Evolutionary conservation across 1,284 basidiomycete species (phyloP), one percentile per base, ranked within the genome.

Genomic region (Tylopilus sp.): DNA sequence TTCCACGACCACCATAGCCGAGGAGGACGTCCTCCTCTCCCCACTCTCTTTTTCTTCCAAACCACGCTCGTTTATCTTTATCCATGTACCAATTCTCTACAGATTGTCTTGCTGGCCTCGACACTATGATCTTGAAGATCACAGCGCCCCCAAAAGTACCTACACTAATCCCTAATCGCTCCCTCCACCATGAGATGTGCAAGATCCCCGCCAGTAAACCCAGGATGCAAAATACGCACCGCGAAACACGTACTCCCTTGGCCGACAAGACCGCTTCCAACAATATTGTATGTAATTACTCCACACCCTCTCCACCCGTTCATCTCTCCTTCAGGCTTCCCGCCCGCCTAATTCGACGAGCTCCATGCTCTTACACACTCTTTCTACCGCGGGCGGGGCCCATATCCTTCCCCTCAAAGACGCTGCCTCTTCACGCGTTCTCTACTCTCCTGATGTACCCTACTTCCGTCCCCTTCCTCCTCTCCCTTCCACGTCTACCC

Each of bases 41-140:
- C 16, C 46, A 33, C 39, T 23, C 36, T 40, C 33, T 40, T 18
- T 47, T 26, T 33, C 25, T 9, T 13, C 4, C 38, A 25, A 6
- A 19, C 41, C 8, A 37, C 55, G 12, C 49, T 61, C 54, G 41
- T 58, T 62, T 54, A 1, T 53, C 51, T 16, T 48, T 44, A 31
- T 31, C n/a, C 38, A 66, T 67, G 66, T 68, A 70, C 51, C 62
- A 61, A 49, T 64, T 71, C 48, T 65, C 64, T 51, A 55, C 57
- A 37, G 67, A 66, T 52, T 59, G 70, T 70, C 70, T 73, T 61
- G 71, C 69, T 69, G 71, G 71, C 29, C 69, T 71, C 46, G 71
- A 72, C 60, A 50, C 58, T 43, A 59, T 70, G 67, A 54, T 72
- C 56, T 59, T 71, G 55, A 71, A 57, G 64, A 67, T 71, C 57